Evolutionary conservation across 257 asterid species (phyloP).

Genomic region (Salvia splendens): DNA sequence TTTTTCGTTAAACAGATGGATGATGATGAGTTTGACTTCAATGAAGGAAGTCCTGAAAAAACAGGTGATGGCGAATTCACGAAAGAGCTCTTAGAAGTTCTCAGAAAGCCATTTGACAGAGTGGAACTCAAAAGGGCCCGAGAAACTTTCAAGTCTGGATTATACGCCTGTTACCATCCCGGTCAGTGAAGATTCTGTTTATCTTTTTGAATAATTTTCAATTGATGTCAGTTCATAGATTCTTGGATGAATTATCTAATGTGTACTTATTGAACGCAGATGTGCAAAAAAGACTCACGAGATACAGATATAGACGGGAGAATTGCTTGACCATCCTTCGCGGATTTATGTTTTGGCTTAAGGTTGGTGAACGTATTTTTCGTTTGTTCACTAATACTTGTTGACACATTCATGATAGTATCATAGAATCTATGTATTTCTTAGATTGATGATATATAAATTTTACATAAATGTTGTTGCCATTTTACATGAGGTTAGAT

Average conservation of each 20-base stretch:
- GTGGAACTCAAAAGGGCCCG: background rate
- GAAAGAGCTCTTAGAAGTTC: conserved; percentile 27
- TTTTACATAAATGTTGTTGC: too few relatives aligned
- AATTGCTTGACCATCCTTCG: conserved; percentile 46
- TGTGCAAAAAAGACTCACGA: conserved; percentile 30
- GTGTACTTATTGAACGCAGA: conserved; percentile 33
- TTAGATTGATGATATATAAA: background rate
- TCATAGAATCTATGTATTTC: background rate
- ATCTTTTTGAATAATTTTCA: background rate
- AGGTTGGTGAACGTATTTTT: conserved; percentile 15
- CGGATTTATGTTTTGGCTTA: conserved; percentile 46
- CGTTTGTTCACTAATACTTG: background rate
- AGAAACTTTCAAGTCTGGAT: background rate
- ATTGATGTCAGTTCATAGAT: background rate
- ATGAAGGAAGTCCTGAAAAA: too few relatives aligned
- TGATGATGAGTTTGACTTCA: background rate
- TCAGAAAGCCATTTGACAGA: background rate
- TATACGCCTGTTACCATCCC: background rate
- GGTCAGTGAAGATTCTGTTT: background rate
- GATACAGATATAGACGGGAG: conserved; percentile 5
- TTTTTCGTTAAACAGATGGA: conserved; percentile 29
- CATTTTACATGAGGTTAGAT: too few relatives aligned
- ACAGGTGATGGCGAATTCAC: conserved; percentile 21
- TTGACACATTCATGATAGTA: background rate
- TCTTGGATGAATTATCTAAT: background rate